Conservation (phyloP, 768 basidiomycete species). For the Suillus luteus region DNA sequence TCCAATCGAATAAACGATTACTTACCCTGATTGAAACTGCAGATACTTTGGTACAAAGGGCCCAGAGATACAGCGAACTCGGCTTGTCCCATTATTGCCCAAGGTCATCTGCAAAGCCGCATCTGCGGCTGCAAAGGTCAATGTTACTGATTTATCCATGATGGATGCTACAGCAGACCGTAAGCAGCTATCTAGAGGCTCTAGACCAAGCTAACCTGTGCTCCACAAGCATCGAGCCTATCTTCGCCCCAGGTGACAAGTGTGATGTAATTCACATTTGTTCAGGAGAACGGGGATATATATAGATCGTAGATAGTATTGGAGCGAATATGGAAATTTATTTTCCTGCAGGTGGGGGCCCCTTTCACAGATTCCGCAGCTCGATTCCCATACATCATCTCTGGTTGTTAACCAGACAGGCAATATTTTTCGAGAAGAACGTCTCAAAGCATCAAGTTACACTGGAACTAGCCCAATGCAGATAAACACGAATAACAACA, state of each 20-base stretch:
- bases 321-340: background rate
- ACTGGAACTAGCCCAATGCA: too few species aligned
- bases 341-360: background rate
- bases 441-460: too few species aligned
- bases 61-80: conserved; percentile 23
- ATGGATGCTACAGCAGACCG: background rate
- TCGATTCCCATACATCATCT: background rate
- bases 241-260: background rate
- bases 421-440: background rate
- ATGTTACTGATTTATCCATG: background rate
- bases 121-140: background rate
- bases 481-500: too few species aligned
- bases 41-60: conserved; percentile 35
- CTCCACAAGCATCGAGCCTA: background rate
- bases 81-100: conserved; percentile 14
- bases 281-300: background rate
- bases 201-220: background rate
- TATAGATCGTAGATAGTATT: background rate
- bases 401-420: background rate
- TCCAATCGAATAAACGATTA: background rate
- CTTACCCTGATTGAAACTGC: background rate
- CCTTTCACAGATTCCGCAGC: too few species aligned
- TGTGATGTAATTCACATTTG: background rate
- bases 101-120: background rate
- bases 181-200: background rate